Conservation (phyloP, 108 stramenopile genomes). For the Parietichytrium sp. region DNA sequence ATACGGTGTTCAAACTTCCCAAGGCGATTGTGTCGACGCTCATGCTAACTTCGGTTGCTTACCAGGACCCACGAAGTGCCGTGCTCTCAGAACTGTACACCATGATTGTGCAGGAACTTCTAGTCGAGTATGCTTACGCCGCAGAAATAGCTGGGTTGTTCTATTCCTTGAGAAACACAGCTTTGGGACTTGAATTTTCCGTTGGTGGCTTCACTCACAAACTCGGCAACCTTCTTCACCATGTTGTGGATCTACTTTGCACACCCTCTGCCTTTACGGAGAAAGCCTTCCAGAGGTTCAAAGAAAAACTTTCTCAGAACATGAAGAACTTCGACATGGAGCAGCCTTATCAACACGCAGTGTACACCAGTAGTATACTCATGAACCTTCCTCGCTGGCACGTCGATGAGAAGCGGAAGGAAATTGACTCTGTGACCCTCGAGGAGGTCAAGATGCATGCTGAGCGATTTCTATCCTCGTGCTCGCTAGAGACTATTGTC, state of each 20-base stretch:
- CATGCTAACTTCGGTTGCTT: background rate
- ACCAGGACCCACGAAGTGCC: background rate
- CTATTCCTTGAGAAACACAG: conserved; percentile 10
- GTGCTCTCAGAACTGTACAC: conserved; percentile 36
- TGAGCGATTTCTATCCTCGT: background rate
- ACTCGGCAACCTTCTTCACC: conserved; percentile 61
- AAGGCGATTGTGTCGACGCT: background rate
- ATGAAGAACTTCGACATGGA: conserved; percentile 1
- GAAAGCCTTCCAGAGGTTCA: conserved; percentile 39
- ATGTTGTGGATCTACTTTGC: conserved; percentile 56
- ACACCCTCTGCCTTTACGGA: background rate
- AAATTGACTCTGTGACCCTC: background rate
- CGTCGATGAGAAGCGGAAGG: background rate
- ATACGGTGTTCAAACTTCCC: conserved; percentile 33
- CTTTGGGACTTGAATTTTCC: conserved; percentile 39
- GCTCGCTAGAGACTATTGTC: background rate
- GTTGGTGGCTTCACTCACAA: conserved; percentile 78
- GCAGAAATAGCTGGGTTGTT: conserved; percentile 37
- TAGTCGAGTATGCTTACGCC: conserved; percentile 36
- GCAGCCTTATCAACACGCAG: background rate
- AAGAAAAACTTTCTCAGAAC: conserved; percentile 34
- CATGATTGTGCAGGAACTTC: background rate
- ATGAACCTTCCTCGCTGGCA: background rate
- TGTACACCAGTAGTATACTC: background rate
- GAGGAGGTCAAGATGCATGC: background rate